Conservation (phyloP, 106 monocot species). For the Vanilla planifolia region DNA sequence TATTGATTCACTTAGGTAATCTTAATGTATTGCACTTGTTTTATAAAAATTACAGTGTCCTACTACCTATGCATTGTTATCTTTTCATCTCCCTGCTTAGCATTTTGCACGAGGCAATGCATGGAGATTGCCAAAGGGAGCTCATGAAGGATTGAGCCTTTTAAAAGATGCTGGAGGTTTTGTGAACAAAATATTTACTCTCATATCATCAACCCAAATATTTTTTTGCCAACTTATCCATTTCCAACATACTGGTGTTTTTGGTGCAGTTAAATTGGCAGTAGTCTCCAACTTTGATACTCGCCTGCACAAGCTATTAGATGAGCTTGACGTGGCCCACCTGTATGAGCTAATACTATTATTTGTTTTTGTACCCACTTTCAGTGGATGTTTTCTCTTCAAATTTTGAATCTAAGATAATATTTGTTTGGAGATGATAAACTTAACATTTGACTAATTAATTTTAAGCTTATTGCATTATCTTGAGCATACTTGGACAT, state of each 20-base stretch:
- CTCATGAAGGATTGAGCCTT: constrained; percentile 45
- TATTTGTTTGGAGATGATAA: too few relatives aligned
- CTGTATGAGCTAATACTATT: constrained; percentile 69
- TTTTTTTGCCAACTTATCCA: too few relatives aligned
- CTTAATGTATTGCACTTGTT: too few relatives aligned
- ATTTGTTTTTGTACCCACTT: too few relatives aligned
- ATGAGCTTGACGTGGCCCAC: constrained; percentile 67
- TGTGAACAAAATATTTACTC: constrained; percentile 13
- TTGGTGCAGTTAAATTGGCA: constrained; percentile 76
- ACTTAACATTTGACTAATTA: too few relatives aligned
- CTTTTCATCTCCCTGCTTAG: constrained; percentile 20
- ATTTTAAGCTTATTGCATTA: too few relatives aligned
- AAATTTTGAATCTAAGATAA: too few relatives aligned
- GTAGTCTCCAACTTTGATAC: constrained; percentile 96
- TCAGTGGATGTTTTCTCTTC: too few relatives aligned
- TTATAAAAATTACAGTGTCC: too few relatives aligned
- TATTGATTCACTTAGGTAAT: too few relatives aligned
- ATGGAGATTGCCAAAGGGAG: constrained; percentile 68
- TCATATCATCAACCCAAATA: background rate
- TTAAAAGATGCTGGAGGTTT: constrained; percentile 83
- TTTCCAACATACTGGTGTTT: constrained; percentile 5
- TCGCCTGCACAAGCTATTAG: constrained; percentile 70
- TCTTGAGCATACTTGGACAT: too few relatives aligned
- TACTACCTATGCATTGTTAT: too few relatives aligned
- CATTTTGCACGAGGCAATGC: constrained; percentile 82